phyloP scores from a whole-genome alignment of 768 basidiomycete species.

The Botryobasidium botryosum region DNA sequence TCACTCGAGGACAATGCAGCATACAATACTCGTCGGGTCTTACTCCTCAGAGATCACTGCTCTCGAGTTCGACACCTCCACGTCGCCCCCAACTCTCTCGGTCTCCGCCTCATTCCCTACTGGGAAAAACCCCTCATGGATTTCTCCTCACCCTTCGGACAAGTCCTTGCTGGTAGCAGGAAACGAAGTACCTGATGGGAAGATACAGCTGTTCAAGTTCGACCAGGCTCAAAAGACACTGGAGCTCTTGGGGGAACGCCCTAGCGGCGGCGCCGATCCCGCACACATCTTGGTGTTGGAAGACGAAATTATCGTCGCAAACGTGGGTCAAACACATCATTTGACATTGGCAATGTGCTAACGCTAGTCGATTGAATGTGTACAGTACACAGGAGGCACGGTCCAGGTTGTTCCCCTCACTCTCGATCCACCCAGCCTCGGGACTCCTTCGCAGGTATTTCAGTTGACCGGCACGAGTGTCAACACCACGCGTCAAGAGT shows the following conservation, averaged over 20 bases:
- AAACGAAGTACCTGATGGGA: constrained; percentile 51
- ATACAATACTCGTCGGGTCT: constrained; percentile 18
- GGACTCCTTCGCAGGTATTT: constrained; percentile 12
- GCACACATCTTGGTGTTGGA: constrained; percentile 45
- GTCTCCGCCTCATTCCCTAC: constrained; percentile 13
- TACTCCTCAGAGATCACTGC: constrained; percentile 41
- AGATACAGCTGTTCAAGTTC: constrained; percentile 40
- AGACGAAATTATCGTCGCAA: constrained; percentile 45
- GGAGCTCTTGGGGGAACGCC: constrained; percentile 29
- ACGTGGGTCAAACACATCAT: constrained; percentile 34
- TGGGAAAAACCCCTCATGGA: constrained; percentile 46
- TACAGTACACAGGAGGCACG: constrained; percentile 52
- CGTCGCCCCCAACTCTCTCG: constrained; percentile 27
- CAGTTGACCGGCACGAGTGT: constrained; percentile 44
- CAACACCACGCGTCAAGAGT: constrained; percentile 45
- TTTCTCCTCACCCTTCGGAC: constrained; percentile 41
- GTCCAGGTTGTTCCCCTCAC: constrained; percentile 41
- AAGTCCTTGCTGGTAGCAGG: constrained; percentile 44
- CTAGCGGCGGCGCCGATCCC: constrained; percentile 43
- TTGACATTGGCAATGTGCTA: neutral
- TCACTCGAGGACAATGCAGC: constrained; percentile 11
- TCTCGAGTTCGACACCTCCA: constrained; percentile 40
- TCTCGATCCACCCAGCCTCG: constrained; percentile 15
- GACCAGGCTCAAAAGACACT: constrained; percentile 36
- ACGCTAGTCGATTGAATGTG: constrained; percentile 5